phyloP scores from a whole-genome alignment of 495 filamentous ascomycete species.

The Penicillium paxilli region DNA sequence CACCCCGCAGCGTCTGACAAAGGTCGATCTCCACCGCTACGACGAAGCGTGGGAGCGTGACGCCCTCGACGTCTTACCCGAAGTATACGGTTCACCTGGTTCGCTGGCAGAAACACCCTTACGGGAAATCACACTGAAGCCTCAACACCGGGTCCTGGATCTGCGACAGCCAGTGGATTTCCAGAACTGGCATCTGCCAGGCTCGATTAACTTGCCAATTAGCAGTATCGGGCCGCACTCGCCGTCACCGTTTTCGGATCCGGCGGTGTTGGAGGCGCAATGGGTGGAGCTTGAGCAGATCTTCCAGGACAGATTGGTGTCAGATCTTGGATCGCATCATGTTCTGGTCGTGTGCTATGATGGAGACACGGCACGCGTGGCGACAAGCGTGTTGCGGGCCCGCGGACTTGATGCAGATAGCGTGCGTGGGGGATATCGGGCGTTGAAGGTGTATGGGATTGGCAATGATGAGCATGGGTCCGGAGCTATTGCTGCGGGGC shows the following conservation, averaged over 20 bases:
- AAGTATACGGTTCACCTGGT: conserved; percentile 33
- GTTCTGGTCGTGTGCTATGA: conserved; percentile 54
- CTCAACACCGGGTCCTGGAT: conserved; percentile 39
- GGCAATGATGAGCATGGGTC: conserved; percentile 21
- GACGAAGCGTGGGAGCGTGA: conserved; percentile 54
- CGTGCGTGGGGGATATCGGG: conserved; percentile 44
- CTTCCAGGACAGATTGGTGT: conserved; percentile 27
- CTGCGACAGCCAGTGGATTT: conserved; percentile 42
- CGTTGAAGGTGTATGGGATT: conserved; percentile 30
- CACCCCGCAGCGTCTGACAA: conserved; percentile 37
- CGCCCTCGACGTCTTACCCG: conserved; percentile 36
- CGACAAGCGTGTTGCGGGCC: conserved; percentile 52
- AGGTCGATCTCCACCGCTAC: conserved; percentile 55
- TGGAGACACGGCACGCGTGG: conserved; percentile 53
- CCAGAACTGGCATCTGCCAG: conserved; percentile 43
- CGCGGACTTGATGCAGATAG: conserved; percentile 52
- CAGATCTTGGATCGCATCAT: conserved; percentile 27
- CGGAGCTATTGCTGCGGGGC: neutral
- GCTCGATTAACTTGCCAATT: conserved; percentile 46
- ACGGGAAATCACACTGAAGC: conserved; percentile 24
- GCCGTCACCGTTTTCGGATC: conserved; percentile 45
- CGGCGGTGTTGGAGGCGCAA: conserved; percentile 41
- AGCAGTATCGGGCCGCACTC: conserved; percentile 28
- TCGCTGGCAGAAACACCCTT: conserved; percentile 22
- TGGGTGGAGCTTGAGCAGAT: conserved; percentile 47